These are phyloP conservation scores for Mycocalia duriaeana DNA, from an alignment of 1,284 basidiomycete species.

Conservation along the genomic window DNA sequence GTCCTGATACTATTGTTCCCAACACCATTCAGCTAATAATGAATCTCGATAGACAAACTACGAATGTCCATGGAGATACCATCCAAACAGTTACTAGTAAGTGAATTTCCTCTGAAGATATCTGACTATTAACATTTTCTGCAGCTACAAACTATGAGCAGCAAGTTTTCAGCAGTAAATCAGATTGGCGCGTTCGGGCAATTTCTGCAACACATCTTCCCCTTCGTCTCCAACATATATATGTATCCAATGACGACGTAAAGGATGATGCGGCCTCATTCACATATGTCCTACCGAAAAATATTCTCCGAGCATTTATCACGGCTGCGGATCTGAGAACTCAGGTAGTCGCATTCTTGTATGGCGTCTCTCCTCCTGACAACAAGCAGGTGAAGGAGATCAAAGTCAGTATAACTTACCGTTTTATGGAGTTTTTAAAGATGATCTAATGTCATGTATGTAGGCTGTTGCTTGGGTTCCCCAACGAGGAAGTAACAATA, in stretches of 20 bases:
- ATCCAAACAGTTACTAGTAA: constrained; percentile 92
- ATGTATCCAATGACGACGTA: constrained; percentile 98
- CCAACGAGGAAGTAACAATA: constrained; percentile 93
- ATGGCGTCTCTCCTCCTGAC: constrained; percentile 89
- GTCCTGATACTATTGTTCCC: constrained; percentile 15
- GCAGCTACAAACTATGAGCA: constrained; percentile 95
- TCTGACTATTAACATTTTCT: constrained; percentile 11
- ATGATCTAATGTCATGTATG: constrained; percentile 6
- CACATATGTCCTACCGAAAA: constrained; percentile 97
- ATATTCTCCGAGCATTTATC: constrained; percentile 93
- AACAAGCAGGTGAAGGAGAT: constrained; percentile 99
- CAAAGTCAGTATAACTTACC: constrained; percentile 45
- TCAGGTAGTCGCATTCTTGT: constrained; percentile 92
- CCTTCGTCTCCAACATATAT: constrained; percentile 95
- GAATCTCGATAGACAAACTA: constrained; percentile 71
- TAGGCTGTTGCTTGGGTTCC: constrained; percentile 91
- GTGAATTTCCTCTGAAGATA: constrained; percentile 27
- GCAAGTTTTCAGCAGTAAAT: constrained; percentile 96
- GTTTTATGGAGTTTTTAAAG: neutral
- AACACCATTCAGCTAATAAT: constrained; percentile 13
- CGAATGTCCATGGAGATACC: constrained; percentile 95
- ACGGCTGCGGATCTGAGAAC: constrained; percentile 92
- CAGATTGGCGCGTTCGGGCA: constrained; percentile 97
- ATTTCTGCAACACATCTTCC: constrained; percentile 95
- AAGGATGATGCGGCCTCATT: constrained; percentile 93